phyloP scores from a whole-genome alignment of 805 yeast genomes.

The Candida dendrica region DNA sequence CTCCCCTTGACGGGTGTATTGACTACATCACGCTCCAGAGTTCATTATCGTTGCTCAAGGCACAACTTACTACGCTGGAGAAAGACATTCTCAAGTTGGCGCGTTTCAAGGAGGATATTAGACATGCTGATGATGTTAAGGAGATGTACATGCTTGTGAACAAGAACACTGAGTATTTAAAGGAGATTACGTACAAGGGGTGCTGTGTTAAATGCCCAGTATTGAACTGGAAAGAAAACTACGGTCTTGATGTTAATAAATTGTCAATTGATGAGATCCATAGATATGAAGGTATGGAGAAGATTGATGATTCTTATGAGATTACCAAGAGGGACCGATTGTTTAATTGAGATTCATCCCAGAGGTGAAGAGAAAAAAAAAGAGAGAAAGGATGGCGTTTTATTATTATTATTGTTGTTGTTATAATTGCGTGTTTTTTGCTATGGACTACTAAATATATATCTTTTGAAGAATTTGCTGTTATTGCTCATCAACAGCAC shows the following conservation, averaged over 20 bases:
- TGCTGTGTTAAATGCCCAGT: slow-evolving; percentile 16
- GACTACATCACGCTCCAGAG: slow-evolving; percentile 18
- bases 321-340: slow-evolving; percentile 19
- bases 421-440: no score
- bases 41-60: slow-evolving; percentile 14
- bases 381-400: background rate
- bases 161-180: slow-evolving; percentile 12
- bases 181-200: slow-evolving; percentile 21
- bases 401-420: no score
- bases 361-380: no score
- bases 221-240: slow-evolving; percentile 18
- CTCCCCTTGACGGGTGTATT: slow-evolving; percentile 12
- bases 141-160: slow-evolving; percentile 7
- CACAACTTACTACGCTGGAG: slow-evolving; percentile 5
- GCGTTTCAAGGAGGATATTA: slow-evolving; percentile 13
- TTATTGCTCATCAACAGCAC: no score
- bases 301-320: slow-evolving; percentile 19
- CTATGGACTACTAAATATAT: no score
- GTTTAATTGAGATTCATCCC: slow-evolving; percentile 4
- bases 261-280: slow-evolving; percentile 6
- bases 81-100: slow-evolving; percentile 16
- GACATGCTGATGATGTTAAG: slow-evolving; percentile 11
- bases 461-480: no score
- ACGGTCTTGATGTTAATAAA: slow-evolving; percentile 13
- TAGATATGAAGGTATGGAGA: slow-evolving; percentile 6